Conservation (phyloP, 140 eudicot genomes). For the Cichorium intybus region DNA sequence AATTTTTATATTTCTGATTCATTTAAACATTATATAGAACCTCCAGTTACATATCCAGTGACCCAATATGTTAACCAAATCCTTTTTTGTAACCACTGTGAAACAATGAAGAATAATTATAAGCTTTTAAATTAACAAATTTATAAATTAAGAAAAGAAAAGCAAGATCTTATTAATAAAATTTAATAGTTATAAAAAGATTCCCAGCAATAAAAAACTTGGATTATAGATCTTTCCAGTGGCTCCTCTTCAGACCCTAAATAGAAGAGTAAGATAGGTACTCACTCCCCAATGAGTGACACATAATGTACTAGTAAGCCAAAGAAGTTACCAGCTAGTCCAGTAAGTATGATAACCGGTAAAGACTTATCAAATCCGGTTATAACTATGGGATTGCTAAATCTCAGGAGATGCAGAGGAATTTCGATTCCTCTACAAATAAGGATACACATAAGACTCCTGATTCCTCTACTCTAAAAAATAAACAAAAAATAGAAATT, state of each 20-base stretch:
- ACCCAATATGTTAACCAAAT: background rate
- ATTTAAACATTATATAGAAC: background rate
- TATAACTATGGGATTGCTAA: no score
- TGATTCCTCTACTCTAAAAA: no score
- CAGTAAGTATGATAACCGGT: background rate
- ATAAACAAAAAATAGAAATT: no score
- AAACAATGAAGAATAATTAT: background rate
- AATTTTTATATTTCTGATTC: background rate
- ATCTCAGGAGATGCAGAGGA: no score
- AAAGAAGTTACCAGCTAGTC: conserved; percentile 4
- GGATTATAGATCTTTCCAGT: background rate
- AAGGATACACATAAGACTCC: no score
- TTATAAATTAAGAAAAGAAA: background rate
- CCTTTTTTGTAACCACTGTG: background rate
- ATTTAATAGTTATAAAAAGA: background rate
- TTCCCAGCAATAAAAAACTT: background rate
- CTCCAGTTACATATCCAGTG: background rate
- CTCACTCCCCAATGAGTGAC: background rate
- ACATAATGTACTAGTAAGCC: background rate
- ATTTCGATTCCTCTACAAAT: no score
- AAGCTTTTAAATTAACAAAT: background rate
- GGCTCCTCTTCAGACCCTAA: background rate
- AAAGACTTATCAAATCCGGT: conserved; percentile 3
- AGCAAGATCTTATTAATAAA: background rate
- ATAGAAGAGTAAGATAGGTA: background rate